A percentile compares a stretch with the other conserved stretches of the same genome.
These are phyloP conservation scores for Rhododendron henanense DNA, from an alignment of 148 eudicot genomes.

Conservation along the genomic window DNA sequence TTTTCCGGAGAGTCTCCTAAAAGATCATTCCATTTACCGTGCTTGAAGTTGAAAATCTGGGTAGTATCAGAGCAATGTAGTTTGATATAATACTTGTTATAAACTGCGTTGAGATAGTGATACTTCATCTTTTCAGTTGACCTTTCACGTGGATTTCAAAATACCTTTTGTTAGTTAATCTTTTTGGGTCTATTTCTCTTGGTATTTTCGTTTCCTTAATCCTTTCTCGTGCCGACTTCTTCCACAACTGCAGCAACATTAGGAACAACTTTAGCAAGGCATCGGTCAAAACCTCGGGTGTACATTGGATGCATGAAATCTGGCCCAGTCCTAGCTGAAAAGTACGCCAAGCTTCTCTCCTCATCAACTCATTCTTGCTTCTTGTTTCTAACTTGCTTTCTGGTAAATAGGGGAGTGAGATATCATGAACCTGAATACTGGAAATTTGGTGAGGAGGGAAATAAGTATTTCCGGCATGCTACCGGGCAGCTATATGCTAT, in stretches of 20 bases:
- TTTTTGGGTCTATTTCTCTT: not conserved
- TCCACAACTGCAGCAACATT: conserved; percentile 49
- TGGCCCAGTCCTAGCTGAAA: conserved; percentile 75
- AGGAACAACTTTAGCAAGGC: conserved; percentile 56
- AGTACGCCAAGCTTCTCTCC: conserved; percentile 30
- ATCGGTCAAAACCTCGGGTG: conserved; percentile 55
- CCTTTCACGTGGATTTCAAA: not conserved
- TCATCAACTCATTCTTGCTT: not conserved
- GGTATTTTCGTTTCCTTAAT: not conserved
- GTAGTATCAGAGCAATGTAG: not conserved
- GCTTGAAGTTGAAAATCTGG: not conserved
- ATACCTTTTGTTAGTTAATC: not conserved
- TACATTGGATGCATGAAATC: conserved; percentile 90
- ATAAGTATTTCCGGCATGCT: conserved; percentile 70
- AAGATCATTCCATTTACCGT: not conserved
- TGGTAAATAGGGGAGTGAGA: conserved; percentile 54
- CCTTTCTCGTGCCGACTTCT: not conserved
- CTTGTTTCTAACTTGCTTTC: conserved; percentile 15
- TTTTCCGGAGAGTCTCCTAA: not conserved
- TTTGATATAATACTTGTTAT: not conserved
- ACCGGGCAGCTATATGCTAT: conserved; percentile 69
- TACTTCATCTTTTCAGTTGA: not conserved
- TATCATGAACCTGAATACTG: conserved; percentile 73
- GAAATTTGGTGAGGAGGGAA: conserved; percentile 75
- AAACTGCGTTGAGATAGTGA: not conserved